A percentile compares a stretch with the other conserved stretches of the same genome.
Conservation (phyloP, 73 alveolate genomes). For the Symbiodinium pilosum region DNA sequence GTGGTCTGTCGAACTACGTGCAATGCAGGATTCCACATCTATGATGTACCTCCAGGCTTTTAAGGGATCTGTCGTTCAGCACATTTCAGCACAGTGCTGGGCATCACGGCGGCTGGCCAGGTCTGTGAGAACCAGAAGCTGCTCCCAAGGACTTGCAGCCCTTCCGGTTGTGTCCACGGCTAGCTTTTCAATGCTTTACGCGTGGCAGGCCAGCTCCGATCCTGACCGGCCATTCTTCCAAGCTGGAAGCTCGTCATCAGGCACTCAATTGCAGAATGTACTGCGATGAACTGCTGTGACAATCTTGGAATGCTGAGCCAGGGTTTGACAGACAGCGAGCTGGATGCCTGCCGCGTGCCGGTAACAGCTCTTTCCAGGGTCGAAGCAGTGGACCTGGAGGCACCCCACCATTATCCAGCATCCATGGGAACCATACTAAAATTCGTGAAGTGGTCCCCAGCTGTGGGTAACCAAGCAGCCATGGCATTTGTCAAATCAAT, state of each 20-base stretch:
- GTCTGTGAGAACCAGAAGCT: slow-evolving; percentile 38
- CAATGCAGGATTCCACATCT: slow-evolving; percentile 64
- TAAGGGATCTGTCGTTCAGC: background rate
- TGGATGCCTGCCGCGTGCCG: slow-evolving; percentile 57
- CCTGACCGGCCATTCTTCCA: slow-evolving; percentile 70
- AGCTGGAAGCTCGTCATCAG: slow-evolving; percentile 26
- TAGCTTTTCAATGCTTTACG: no score
- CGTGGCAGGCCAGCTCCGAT: slow-evolving; percentile 92
- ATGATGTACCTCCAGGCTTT: slow-evolving; percentile 66
- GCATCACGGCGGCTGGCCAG: no score
- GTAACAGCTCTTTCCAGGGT: background rate
- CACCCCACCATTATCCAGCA: no score
- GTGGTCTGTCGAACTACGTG: no score
- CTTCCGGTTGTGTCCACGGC: background rate
- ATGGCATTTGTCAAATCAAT: no score
- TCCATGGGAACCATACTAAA: no score
- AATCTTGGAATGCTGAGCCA: background rate
- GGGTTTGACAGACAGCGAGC: slow-evolving; percentile 51
- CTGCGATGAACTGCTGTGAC: background rate
- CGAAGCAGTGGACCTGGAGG: slow-evolving; percentile 87
- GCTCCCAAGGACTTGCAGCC: slow-evolving; percentile 78
- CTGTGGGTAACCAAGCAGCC: no score
- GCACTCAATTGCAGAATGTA: background rate
- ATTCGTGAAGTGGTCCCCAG: no score
- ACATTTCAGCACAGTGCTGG: background rate